These are phyloP conservation scores for Xylaria sp. DNA, from an alignment of 2,329 filamentous ascomycete genomes.

Conservation along the genomic window DNA sequence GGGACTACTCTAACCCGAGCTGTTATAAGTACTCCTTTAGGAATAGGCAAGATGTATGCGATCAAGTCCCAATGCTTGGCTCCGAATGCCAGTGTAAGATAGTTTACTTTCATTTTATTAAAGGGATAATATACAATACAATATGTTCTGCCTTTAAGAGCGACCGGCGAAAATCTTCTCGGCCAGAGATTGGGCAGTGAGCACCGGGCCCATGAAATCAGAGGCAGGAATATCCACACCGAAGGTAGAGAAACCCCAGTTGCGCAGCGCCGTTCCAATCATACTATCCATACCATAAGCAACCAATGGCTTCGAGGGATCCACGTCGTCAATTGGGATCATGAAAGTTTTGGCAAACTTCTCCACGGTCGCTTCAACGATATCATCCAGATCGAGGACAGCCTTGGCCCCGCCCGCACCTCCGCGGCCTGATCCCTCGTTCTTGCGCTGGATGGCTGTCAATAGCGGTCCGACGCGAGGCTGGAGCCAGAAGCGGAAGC, in stretches of 20 bases:
- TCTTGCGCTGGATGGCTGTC: slow-evolving; percentile 32
- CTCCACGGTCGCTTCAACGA: slow-evolving; percentile 31
- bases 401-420: slow-evolving; percentile 30
- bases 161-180: slow-evolving; percentile 33
- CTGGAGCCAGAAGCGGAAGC: slow-evolving; percentile 35
- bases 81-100: no score
- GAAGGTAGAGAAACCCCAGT: slow-evolving; percentile 35
- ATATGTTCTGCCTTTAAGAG: neutral
- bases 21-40: no score
- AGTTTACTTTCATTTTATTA: no score
- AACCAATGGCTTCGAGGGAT: slow-evolving; percentile 32
- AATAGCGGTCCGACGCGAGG: slow-evolving; percentile 31
- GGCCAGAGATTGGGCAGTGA: slow-evolving; percentile 31
- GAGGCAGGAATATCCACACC: slow-evolving; percentile 30
- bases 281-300: slow-evolving; percentile 38
- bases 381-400: slow-evolving; percentile 26
- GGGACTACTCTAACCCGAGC: no score
- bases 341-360: slow-evolving; percentile 37
- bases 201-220: slow-evolving; percentile 33
- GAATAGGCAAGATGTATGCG: no score
- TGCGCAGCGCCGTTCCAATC: slow-evolving; percentile 36
- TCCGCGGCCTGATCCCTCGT: slow-evolving; percentile 28
- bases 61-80: no score
- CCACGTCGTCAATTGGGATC: slow-evolving; percentile 31
- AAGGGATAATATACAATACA: no score